These are phyloP conservation scores for Phytophthora chlamydospora DNA, from an alignment of 352 stramenopile species.

Conservation along the genomic window DNA sequence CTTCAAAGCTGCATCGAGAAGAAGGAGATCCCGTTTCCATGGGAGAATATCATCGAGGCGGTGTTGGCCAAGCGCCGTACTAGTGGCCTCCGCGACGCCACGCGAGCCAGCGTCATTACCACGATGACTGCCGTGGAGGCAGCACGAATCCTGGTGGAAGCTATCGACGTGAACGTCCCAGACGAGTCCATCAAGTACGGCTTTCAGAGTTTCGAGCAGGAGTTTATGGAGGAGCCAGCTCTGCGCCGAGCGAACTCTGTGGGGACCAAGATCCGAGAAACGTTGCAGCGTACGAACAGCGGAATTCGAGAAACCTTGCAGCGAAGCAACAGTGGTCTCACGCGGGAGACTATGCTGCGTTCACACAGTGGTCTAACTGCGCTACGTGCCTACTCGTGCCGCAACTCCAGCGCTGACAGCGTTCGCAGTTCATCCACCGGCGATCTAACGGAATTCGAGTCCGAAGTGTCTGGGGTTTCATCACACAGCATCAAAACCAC, in stretches of 20 bases:
- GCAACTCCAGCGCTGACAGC: not conserved
- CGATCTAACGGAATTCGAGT: constrained; percentile 4
- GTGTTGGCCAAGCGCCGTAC: constrained; percentile 1
- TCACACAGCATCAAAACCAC: not conserved
- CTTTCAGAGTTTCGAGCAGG: constrained; percentile 18
- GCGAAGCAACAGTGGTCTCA: not conserved
- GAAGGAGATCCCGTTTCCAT: constrained; percentile 14
- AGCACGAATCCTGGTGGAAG: constrained; percentile 16
- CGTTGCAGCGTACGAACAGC: constrained; percentile 5
- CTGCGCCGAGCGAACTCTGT: constrained; percentile 3
- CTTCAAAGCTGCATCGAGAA: constrained; percentile 20
- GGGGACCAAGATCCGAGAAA: constrained; percentile 6
- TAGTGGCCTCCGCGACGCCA: constrained; percentile 1
- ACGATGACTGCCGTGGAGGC: constrained; percentile 8
- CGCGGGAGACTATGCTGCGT: not conserved
- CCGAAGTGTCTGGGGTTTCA: not conserved
- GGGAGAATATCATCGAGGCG: constrained; percentile 17
- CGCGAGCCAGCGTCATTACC: constrained; percentile 3
- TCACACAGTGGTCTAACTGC: not conserved
- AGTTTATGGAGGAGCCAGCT: constrained; percentile 4
- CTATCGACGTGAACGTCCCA: constrained; percentile 17
- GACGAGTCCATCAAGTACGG: constrained; percentile 29
- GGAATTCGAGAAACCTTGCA: not conserved
- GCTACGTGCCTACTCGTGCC: not conserved
- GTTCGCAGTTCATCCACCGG: not conserved